A percentile compares a stretch with the other conserved stretches of the same genome.
Conservation (phyloP, 441 rosid species). For the Corymbia citriodora region DNA sequence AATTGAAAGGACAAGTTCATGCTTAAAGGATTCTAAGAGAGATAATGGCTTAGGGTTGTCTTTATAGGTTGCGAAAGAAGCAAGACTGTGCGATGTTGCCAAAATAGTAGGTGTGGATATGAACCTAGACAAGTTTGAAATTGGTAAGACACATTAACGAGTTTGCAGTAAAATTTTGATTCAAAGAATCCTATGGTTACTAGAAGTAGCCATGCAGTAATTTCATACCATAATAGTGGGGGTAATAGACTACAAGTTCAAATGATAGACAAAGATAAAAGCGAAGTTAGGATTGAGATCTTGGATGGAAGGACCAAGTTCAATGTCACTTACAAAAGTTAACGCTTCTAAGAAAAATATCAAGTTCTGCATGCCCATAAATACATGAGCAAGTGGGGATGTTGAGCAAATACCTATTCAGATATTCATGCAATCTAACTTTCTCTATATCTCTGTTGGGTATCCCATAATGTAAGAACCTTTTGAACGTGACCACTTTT, state of each 20-base stretch:
- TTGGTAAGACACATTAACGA: slow-evolving; percentile 30
- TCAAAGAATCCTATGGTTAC: background rate
- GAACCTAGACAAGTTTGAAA: slow-evolving; percentile 58
- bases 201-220: background rate
- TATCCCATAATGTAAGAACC: background rate
- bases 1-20: background rate
- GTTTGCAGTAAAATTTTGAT: background rate
- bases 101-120: slow-evolving; percentile 69
- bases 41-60: slow-evolving; percentile 1
- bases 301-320: background rate
- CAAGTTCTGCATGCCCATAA: background rate
- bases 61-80: slow-evolving; percentile 76
- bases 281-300: background rate
- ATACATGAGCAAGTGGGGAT: background rate
- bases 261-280: background rate
- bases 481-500: background rate
- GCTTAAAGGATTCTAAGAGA: background rate
- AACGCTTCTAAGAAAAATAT: background rate
- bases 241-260: background rate
- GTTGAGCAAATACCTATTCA: background rate
- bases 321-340: background rate
- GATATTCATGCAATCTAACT: background rate
- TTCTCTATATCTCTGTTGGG: background rate
- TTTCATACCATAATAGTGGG: background rate
- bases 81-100: slow-evolving; percentile 62